Evolutionary conservation across 306 rosid species (phyloP), one percentile per base, ranked within the genome.

Genomic region (Ceratonia siliqua): DNA sequence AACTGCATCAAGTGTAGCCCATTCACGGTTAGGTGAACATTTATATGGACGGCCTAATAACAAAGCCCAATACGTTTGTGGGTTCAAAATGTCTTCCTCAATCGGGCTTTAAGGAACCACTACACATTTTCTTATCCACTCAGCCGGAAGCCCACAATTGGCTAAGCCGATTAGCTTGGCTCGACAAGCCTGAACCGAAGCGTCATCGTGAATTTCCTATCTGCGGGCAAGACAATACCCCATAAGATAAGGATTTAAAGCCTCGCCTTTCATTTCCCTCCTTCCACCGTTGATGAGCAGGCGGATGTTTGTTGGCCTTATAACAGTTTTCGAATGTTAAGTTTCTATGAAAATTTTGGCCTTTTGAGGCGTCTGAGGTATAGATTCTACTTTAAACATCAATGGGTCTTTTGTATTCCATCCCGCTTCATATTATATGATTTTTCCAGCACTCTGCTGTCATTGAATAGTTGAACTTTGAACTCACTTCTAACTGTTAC

Each of bases 221-320:
- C 79, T 43, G 13, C 36, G 72, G 61, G 77, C 52, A 57, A 70
- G 61, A 42, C 20, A 66, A 66, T 73, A 42, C 3, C 58, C 30
- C 22, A 63, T 58, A 77, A 80, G 94, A 92, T 92, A 90, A 89
- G 96, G 91, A 88, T 87, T 85, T 80, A 69, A 84, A 87, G 89
- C 83, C 77, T 82, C 90, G 74, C 98, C 96, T 76, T 87, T 87
- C 94, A 82, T 88, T 90, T 82, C 87, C 88, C 84, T 79, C 85
- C 70, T 67, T 82, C 73, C 71, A 55, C 72, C 81, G 28, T 43
- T 63, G 38, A 33, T 75, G 42, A 62, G 54, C 38, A 38, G 33
- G 27, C 83, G 66, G 52, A 0, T 20, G 15, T 35, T 11, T 21
- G 18, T 59, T 75, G n/a, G n/a, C n/a, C n/a, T n/a, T n/a, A n/a